Evolutionary conservation across 2,329 filamentous ascomycete species (phyloP), one percentile per base, ranked within the genome.

Genomic region (Pezicula rhizophila): DNA sequence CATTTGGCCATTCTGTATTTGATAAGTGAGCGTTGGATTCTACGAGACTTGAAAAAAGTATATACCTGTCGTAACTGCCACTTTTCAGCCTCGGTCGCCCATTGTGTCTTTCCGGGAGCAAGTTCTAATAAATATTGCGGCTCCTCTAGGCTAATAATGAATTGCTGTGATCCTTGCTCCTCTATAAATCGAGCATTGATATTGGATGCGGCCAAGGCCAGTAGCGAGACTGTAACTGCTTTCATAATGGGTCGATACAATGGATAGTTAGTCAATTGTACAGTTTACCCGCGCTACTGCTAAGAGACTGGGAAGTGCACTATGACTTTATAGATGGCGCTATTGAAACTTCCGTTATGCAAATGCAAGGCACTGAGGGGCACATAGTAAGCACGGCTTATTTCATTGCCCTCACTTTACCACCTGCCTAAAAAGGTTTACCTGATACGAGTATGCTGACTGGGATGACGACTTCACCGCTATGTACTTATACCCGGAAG

Each of bases 21-120:
- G 28, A 39, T 8, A 41, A 31, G 40, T 35, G 15, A 35, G 15
- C 8, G 12, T 35, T 12, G 33, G 7, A 5, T 35, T 5, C 33
- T 1, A 14, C 4, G 12, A 6, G 12, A 14, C 4, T 14, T 35
- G 33, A 23, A 23, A 8, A 45, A 37, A 18, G 18, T n/a, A 69
- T 79, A 47, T 76, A 93, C 89, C 55, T 88, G 77, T 60, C 85
- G 84, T 56, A 96, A 72, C 66, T 83, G 82, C 89, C 90, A 96
- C 70, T 96, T 97, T 71, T 96, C 82, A 26, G 95, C 87, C 61
- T 96, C 91, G 0, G 87, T 93, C 26, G 96, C 84, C 85, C 87
- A 92, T 74, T 78, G 74, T 14, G 83, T 90, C 63, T 90, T 76
- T 47, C 86, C 88, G 2, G 88, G 88, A 12, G 79, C 77, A 23